Conservation (phyloP, 331 rosid species). For the Malus hybrid region DNA sequence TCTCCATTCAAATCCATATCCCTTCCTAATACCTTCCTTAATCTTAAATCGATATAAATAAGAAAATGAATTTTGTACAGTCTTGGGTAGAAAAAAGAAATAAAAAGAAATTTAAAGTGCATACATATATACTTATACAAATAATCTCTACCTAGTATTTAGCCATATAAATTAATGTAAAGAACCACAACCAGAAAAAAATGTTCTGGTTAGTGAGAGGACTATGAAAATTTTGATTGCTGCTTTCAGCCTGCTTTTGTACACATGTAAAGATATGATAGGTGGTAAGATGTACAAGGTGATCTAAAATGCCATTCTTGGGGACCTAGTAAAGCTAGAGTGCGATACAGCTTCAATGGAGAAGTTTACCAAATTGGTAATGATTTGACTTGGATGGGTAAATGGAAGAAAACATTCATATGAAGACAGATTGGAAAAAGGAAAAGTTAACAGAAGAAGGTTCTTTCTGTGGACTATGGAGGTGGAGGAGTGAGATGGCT, state of each 20-base stretch:
- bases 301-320: slow-evolving; percentile 6
- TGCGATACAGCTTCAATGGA: slow-evolving; percentile 51
- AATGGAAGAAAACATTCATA: slow-evolving; percentile 23
- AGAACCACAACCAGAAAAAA: slow-evolving; percentile 8
- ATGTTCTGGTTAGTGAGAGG: not conserved
- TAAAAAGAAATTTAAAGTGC: not conserved
- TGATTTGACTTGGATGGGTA: no score
- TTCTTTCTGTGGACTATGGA: slow-evolving; percentile 12
- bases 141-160: not conserved
- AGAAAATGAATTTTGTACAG: slow-evolving; percentile 32
- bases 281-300: slow-evolving; percentile 6
- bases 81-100: slow-evolving; percentile 4
- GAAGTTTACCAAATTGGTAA: slow-evolving; percentile 13
- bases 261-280: not conserved
- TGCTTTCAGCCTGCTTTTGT: not conserved
- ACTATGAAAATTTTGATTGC: no score
- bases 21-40: not conserved
- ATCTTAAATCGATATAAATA: slow-evolving; percentile 11
- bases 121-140: not conserved
- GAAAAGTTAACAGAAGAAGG: slow-evolving; percentile 6
- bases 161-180: not conserved
- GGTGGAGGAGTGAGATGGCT: slow-evolving; percentile 20
- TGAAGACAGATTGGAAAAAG: slow-evolving; percentile 31
- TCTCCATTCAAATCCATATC: slow-evolving; percentile 10
- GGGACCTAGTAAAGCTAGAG: slow-evolving; percentile 13